A percentile compares a stretch with the other conserved stretches of the same genome.
phyloP scores from a whole-genome alignment of 1,139 yeast genomes.

The Yamadazyma oceani region DNA sequence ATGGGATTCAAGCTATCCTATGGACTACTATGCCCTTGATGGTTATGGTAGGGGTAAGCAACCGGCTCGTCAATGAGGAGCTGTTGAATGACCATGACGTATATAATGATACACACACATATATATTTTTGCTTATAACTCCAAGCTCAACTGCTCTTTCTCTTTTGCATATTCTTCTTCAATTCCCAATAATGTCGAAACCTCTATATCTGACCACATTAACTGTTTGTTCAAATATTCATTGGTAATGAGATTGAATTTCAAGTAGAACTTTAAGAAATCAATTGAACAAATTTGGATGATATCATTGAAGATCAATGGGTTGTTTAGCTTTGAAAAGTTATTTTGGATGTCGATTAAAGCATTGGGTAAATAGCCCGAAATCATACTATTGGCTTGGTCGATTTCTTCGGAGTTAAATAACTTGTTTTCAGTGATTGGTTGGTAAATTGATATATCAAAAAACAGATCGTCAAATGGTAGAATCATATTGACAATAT shows the following conservation, averaged over 20 bases:
- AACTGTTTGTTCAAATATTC: slow-evolving; percentile 44
- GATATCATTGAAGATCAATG: slow-evolving; percentile 57
- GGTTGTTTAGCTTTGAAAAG: slow-evolving; percentile 60
- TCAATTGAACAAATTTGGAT: slow-evolving; percentile 47
- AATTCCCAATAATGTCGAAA: slow-evolving; percentile 66
- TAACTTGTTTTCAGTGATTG: slow-evolving; percentile 62
- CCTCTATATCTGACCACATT: slow-evolving; percentile 57
- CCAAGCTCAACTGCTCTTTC: slow-evolving; percentile 6
- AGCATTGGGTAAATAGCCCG: slow-evolving; percentile 57
- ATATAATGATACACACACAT: no score
- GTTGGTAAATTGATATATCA: slow-evolving; percentile 57
- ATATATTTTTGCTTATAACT: neutral
- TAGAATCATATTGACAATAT: slow-evolving; percentile 68
- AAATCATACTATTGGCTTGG: slow-evolving; percentile 43
- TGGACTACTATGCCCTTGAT: slow-evolving; percentile 90
- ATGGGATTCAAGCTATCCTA: slow-evolving; percentile 77
- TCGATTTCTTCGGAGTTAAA: slow-evolving; percentile 47
- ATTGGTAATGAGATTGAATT: slow-evolving; percentile 39
- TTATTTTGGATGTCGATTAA: slow-evolving; percentile 61
- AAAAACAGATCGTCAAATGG: slow-evolving; percentile 55
- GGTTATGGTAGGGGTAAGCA: slow-evolving; percentile 90
- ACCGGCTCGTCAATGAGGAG: slow-evolving; percentile 39
- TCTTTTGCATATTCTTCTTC: slow-evolving; percentile 30
- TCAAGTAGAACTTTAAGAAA: slow-evolving; percentile 54
- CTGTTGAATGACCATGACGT: no score